These are phyloP conservation scores for Solanum infundibuliforme DNA, from an alignment of 257 asterid genomes.

Conservation along the genomic window DNA sequence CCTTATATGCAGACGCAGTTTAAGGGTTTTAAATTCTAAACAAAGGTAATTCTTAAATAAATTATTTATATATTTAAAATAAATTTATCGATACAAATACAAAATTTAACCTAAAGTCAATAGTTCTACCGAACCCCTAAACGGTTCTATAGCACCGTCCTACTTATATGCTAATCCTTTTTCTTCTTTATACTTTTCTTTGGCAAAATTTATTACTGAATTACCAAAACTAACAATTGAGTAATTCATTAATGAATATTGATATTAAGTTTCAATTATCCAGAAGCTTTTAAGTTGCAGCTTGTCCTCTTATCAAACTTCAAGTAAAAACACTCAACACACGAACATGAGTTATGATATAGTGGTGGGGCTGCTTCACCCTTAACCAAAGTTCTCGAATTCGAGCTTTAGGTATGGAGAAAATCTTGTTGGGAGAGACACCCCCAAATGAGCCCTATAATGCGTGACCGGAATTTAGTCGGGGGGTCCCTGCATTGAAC, in stretches of 20 bases:
- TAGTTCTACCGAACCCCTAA: neutral
- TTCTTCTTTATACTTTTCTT: neutral
- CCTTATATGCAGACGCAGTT: neutral
- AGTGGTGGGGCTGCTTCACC: neutral
- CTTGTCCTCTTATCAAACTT: neutral
- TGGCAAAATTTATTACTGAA: neutral
- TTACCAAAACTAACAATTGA: neutral
- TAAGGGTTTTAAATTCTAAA: neutral
- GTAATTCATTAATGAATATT: neutral
- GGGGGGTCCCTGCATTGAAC: neutral
- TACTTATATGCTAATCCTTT: neutral
- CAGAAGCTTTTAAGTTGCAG: neutral
- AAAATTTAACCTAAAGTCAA: neutral
- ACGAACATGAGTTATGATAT: no score
- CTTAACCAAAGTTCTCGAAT: no score
- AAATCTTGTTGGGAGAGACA: neutral
- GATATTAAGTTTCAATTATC: neutral
- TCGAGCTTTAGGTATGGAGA: fast-evolving
- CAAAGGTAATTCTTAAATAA: neutral
- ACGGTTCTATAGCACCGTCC: neutral
- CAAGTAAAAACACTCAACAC: neutral
- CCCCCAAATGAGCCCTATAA: neutral
- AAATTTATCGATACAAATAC: neutral
- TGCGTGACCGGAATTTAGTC: fast-evolving
- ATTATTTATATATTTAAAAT: neutral